These are phyloP conservation scores for Phaeomoniella chlamydospora DNA, from an alignment of 2,329 filamentous ascomycete genomes.

Conservation along the genomic window DNA sequence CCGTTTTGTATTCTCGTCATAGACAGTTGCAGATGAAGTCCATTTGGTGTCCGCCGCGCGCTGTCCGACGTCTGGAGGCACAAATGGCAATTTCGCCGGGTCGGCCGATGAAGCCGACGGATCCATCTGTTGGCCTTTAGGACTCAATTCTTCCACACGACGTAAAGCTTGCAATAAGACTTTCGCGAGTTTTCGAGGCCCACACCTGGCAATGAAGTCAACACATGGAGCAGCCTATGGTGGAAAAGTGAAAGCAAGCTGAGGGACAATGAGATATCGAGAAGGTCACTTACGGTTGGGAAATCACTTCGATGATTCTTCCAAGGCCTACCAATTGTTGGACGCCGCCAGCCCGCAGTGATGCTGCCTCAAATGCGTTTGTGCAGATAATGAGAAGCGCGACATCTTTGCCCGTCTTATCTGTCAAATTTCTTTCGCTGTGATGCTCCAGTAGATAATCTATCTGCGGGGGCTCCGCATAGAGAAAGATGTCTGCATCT, in stretches of 20 bases:
- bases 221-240: neutral
- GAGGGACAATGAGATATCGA: constrained; percentile 1
- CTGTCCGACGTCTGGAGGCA: constrained; percentile 1
- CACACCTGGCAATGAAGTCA: constrained; percentile 1
- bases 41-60: neutral
- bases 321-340: constrained; percentile 1
- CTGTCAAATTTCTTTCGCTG: neutral
- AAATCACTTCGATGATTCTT: constrained; percentile 3
- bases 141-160: neutral
- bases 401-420: neutral
- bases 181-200: constrained; percentile 4
- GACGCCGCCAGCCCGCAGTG: constrained; percentile 1
- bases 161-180: constrained; percentile 3
- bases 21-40: neutral
- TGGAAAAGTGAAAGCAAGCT: too few species aligned
- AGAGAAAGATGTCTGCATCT: constrained; percentile 4
- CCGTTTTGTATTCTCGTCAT: neutral
- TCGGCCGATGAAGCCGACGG: neutral
- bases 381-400: constrained; percentile 2
- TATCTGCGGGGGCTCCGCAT: constrained; percentile 2
- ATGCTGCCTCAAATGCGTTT: constrained; percentile 3
- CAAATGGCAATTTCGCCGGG: neutral
- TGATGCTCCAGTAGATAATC: constrained; percentile 1
- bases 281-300: constrained; percentile 3
- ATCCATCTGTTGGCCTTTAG: too few species aligned